phyloP scores from a whole-genome alignment of 208 protist genomes.

The Trypanosoma rangeli region DNA sequence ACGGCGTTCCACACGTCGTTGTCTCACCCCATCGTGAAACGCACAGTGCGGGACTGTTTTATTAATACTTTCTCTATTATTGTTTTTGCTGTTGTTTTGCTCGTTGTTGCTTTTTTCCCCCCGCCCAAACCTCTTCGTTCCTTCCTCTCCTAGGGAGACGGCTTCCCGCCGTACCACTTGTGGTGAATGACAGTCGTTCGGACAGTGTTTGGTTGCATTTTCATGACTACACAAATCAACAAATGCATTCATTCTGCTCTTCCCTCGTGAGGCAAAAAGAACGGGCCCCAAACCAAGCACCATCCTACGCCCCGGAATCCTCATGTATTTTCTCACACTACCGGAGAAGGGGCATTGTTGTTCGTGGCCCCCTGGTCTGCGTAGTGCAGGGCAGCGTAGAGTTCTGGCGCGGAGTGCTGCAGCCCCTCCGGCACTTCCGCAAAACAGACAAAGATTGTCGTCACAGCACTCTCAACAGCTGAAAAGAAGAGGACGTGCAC shows the following conservation, averaged over 20 bases:
- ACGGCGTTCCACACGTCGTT: background rate
- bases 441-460: slow-evolving; percentile 90
- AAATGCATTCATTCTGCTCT: background rate
- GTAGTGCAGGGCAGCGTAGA: slow-evolving; percentile 63
- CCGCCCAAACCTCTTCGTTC: background rate
- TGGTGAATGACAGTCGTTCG: background rate
- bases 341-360: slow-evolving; percentile 47
- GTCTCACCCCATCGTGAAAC: background rate
- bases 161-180: background rate
- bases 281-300: background rate
- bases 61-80: background rate
- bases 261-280: background rate
- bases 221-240: background rate
- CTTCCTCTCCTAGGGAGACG: background rate
- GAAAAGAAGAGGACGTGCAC: slow-evolving; percentile 68
- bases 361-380: slow-evolving; percentile 55
- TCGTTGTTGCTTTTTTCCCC: background rate
- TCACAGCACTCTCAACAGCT: slow-evolving; percentile 70
- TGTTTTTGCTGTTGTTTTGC: slow-evolving; percentile 8
- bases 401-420: slow-evolving; percentile 51
- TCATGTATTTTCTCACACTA: background rate
- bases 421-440: slow-evolving; percentile 83
- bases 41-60: slow-evolving; percentile 2
- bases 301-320: background rate
- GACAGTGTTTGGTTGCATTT: background rate